These are phyloP conservation scores for Trapa bicornis DNA, from an alignment of 345 rosid genomes.

Conservation along the genomic window DNA sequence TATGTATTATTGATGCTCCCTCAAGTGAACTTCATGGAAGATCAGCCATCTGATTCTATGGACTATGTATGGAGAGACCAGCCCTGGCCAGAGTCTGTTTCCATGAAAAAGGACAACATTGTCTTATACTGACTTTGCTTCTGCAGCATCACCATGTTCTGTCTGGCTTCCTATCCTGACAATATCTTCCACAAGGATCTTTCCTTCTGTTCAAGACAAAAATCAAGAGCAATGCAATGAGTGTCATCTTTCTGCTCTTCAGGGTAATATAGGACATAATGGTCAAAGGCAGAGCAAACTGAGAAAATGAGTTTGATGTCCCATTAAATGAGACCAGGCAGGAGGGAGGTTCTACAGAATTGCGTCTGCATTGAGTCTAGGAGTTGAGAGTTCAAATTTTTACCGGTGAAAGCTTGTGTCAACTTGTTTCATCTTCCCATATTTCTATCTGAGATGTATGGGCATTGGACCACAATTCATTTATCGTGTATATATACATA, in stretches of 20 bases:
- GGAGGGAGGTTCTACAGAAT: no score
- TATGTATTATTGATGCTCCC: neutral
- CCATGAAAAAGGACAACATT: neutral
- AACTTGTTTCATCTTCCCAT: no score
- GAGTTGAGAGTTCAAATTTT: no score
- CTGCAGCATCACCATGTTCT: constrained; percentile 40
- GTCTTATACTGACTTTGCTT: constrained; percentile 3
- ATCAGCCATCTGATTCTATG: neutral
- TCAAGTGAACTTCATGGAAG: neutral
- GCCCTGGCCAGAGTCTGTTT: neutral
- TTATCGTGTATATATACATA: neutral
- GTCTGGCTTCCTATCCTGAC: constrained; percentile 57
- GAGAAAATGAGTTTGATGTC: no score
- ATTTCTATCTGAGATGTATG: no score
- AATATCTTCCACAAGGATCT: constrained; percentile 75
- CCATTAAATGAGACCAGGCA: no score
- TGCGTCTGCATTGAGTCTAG: no score
- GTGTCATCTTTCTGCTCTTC: neutral
- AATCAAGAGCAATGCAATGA: neutral
- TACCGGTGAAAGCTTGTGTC: no score
- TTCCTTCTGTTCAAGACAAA: constrained; percentile 45
- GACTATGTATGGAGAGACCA: neutral
- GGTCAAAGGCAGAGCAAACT: no score
- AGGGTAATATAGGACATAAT: neutral
- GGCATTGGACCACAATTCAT: neutral